A percentile compares a stretch with the other conserved stretches of the same genome.
These are phyloP conservation scores for Eutrema japonicum DNA, from an alignment of 345 rosid genomes.

Conservation along the genomic window DNA sequence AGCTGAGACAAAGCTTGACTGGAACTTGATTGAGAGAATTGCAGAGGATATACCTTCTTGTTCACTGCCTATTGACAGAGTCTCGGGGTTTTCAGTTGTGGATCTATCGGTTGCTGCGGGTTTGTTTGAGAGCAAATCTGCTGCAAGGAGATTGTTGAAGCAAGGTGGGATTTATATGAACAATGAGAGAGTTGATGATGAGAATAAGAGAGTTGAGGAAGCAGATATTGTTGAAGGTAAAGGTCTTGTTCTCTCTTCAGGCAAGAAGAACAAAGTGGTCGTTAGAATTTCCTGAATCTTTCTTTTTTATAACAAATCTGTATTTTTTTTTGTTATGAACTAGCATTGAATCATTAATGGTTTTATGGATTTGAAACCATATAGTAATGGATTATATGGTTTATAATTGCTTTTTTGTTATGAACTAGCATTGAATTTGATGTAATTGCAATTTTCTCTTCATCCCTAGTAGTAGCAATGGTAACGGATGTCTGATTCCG, in stretches of 20 bases:
- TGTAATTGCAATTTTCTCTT: no score
- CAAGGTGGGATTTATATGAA: slow-evolving; percentile 98
- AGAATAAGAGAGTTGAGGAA: slow-evolving; percentile 67
- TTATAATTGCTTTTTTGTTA: neutral
- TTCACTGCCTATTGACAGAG: slow-evolving; percentile 63
- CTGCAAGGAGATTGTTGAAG: slow-evolving; percentile 79
- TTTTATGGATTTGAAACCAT: no score
- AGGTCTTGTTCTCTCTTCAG: slow-evolving; percentile 88
- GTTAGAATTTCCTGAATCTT: slow-evolving; percentile 69
- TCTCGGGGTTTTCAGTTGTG: slow-evolving; percentile 57
- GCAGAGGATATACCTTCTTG: slow-evolving; percentile 89
- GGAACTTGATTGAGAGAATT: slow-evolving; percentile 82
- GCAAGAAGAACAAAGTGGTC: slow-evolving; percentile 93
- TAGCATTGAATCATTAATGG: no score
- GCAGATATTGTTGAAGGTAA: slow-evolving; percentile 84
- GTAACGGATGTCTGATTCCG: no score
- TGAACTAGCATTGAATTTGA: neutral
- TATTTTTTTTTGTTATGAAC: neutral
- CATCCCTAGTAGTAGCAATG: no score
- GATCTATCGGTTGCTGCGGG: slow-evolving; percentile 82
- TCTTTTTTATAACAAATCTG: neutral
- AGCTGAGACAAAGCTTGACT: slow-evolving; percentile 85
- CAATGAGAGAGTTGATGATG: slow-evolving; percentile 78
- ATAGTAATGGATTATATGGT: no score
- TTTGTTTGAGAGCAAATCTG: slow-evolving; percentile 85